Conservation (phyloP, 169 alveolate genomes). For the Eimeria falciformis region DNA sequence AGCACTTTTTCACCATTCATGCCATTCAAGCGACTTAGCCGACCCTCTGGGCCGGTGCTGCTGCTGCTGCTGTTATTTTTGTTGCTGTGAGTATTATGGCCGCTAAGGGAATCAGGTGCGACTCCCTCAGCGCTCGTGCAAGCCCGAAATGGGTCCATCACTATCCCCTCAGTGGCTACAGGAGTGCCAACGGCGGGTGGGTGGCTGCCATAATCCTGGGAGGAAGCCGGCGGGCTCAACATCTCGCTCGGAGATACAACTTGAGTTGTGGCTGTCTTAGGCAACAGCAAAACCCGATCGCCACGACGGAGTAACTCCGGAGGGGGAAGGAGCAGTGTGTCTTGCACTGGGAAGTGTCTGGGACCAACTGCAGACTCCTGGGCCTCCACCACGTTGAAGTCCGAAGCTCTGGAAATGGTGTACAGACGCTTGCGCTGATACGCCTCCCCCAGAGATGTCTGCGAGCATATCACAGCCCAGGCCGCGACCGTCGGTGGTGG, state of each 20-base stretch:
- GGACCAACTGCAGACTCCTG: constrained; percentile 69
- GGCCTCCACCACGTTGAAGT: constrained; percentile 39
- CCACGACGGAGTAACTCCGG: constrained; percentile 64
- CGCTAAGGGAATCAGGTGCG: too few relatives aligned
- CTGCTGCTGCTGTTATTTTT: too few relatives aligned
- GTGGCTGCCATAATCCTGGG: too few relatives aligned
- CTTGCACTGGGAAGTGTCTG: constrained; percentile 57
- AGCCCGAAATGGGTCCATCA: too few relatives aligned
- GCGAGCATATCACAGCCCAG: neutral
- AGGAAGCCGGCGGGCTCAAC: too few relatives aligned
- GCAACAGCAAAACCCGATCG: constrained; percentile 56
- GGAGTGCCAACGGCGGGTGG: too few relatives aligned
- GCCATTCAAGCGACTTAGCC: too few relatives aligned
- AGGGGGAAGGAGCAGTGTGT: constrained; percentile 50
- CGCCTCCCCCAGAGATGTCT: constrained; percentile 69
- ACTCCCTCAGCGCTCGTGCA: too few relatives aligned
- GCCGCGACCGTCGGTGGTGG: neutral
- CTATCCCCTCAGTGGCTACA: too few relatives aligned
- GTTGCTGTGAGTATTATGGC: too few relatives aligned
- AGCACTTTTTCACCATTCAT: neutral
- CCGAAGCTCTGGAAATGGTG: constrained; percentile 51
- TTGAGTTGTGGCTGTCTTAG: neutral
- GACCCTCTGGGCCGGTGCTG: too few relatives aligned
- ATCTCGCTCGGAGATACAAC: too few relatives aligned
- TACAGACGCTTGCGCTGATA: constrained; percentile 54